These are phyloP conservation scores for Brassica nigra DNA, from an alignment of 345 rosid genomes.

Conservation along the genomic window DNA sequence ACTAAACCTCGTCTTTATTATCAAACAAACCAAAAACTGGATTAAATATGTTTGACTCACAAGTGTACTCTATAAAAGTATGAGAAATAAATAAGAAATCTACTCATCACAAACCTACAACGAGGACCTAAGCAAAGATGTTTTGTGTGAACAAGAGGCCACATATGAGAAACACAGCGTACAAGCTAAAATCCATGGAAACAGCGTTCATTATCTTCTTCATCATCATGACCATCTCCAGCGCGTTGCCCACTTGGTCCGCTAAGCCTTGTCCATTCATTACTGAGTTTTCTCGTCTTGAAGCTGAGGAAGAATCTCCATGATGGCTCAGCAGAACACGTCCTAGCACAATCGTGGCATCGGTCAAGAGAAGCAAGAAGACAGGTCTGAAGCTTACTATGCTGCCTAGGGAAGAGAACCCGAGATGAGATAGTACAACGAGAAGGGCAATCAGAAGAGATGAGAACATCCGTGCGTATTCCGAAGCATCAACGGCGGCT, in stretches of 20 bases:
- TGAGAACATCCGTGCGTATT: conserved; percentile 49
- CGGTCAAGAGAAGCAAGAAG: conserved; percentile 62
- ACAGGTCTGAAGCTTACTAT: conserved; percentile 67
- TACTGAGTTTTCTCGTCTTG: conserved; percentile 37
- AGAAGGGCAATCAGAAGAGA: conserved; percentile 52
- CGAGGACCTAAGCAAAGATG: conserved; percentile 18
- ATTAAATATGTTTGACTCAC: neutral
- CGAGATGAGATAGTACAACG: conserved; percentile 54
- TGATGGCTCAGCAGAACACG: conserved; percentile 42
- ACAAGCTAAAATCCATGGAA: conserved; percentile 70
- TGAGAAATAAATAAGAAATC: neutral
- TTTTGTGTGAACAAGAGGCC: conserved; percentile 50
- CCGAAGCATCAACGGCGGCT: conserved; percentile 60
- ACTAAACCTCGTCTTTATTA: neutral
- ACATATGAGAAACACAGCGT: conserved; percentile 56
- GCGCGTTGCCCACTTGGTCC: conserved; percentile 59
- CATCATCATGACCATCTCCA: conserved; percentile 63
- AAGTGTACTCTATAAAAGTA: neutral
- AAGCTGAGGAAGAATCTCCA: conserved; percentile 30
- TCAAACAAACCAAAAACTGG: neutral
- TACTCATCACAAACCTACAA: neutral
- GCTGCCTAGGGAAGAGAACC: conserved; percentile 60
- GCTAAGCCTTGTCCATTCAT: conserved; percentile 47
- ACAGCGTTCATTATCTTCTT: conserved; percentile 69
- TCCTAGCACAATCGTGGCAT: conserved; percentile 56